A percentile compares a stretch with the other conserved stretches of the same genome.
Evolutionary conservation across 2,329 filamentous ascomycete genomes (phyloP).

Genomic region (Pseudogymnoascus sp.): DNA sequence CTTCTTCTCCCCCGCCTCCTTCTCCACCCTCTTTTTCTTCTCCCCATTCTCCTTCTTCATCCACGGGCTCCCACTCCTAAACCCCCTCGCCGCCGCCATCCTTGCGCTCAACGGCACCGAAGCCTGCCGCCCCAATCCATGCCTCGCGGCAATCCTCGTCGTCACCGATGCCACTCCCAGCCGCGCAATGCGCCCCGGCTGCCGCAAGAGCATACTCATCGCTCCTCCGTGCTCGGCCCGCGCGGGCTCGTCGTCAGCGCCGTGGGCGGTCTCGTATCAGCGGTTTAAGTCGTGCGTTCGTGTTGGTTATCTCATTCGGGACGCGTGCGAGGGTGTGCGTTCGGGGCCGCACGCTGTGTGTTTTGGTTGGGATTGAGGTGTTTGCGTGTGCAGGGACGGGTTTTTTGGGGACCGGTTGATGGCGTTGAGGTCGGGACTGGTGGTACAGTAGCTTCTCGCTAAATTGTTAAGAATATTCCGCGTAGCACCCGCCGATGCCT

Average conservation of each 20-base stretch:
- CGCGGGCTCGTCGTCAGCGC: conserved; percentile 4
- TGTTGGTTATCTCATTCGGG: background rate
- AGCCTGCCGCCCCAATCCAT: background rate
- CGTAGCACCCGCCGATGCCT: conserved; percentile 1
- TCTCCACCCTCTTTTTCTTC: background rate
- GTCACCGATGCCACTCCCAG: background rate
- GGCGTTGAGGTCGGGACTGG: background rate
- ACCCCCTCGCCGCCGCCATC: background rate
- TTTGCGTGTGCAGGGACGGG: background rate
- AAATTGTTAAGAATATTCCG: conserved; percentile 2
- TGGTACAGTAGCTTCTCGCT: background rate
- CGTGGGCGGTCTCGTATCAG: background rate
- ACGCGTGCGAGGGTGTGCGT: conserved; percentile 2
- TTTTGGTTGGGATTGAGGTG: background rate
- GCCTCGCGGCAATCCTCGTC: background rate
- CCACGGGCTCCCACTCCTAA: background rate
- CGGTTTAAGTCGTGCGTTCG: background rate
- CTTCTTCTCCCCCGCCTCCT: background rate
- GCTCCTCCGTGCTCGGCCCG: conserved; percentile 7
- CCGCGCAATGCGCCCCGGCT: conserved; percentile 3
- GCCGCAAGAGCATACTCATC: conserved; percentile 2
- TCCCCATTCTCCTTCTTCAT: background rate
- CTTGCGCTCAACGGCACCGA: background rate
- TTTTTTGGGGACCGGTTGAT: background rate
- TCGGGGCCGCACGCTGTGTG: background rate